Conservation (phyloP, 1,284 basidiomycete species). For the Ustilago loliicola region DNA sequence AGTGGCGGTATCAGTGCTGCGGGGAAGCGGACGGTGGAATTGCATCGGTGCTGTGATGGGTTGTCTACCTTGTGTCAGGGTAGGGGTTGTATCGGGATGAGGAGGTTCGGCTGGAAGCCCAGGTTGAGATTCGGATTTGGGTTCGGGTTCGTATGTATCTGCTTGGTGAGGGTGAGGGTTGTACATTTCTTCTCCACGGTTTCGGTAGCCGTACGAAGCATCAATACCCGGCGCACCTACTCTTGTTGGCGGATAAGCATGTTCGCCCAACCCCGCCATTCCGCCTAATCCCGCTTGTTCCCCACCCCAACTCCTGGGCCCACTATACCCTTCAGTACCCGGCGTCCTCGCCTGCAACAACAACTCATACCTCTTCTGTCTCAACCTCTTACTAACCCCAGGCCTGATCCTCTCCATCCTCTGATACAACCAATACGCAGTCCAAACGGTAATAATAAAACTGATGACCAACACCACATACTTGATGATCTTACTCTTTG, state of each 20-base stretch:
- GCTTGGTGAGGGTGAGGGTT: background rate
- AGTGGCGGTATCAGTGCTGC: conserved; percentile 1
- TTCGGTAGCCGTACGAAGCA: conserved; percentile 12
- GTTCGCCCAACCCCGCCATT: conserved; percentile 7
- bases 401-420: conserved; percentile 83
- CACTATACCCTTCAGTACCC: conserved; percentile 27
- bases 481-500: conserved; percentile 66
- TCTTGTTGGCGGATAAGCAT: conserved; percentile 19
- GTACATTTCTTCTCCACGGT: conserved; percentile 2
- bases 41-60: conserved; percentile 24
- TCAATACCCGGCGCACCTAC: conserved; percentile 7
- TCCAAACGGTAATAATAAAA: conserved; percentile 78
- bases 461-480: conserved; percentile 65
- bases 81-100: background rate
- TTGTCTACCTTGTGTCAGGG: conserved; percentile 8
- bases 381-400: conserved; percentile 75
- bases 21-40: conserved; percentile 38
- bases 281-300: background rate
- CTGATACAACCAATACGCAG: conserved; percentile 85
- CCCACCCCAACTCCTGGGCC: background rate
- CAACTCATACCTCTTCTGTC: conserved; percentile 76
- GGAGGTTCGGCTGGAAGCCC: background rate
- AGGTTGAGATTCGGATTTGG: background rate
- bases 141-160: background rate
- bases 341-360: conserved; percentile 45